Evolutionary conservation across 306 rosid species (phyloP), one percentile per base, ranked within the genome.

Genomic region (Prunus mume): DNA sequence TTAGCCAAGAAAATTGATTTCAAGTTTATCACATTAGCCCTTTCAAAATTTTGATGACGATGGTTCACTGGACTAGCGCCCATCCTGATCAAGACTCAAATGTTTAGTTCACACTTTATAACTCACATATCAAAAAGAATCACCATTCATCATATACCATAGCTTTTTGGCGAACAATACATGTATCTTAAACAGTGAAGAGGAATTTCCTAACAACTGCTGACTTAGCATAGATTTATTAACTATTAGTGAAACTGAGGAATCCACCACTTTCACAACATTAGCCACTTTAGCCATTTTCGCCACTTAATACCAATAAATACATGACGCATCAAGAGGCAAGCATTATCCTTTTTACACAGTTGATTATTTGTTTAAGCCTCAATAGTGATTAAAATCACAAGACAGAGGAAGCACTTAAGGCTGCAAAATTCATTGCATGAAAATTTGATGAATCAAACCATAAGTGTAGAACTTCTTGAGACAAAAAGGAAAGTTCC

Each of bases 401-500:
- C 32, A 30, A 13, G 65, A 47, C 51, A 24, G 10, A 55, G 10
- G 50, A 45, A 15, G 38, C 34, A 43, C 32, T 43, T 22, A 10
- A 25, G 45, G 66, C 45, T 19, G 79, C 30, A 47, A 6, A 52
- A 56, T 41, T 19, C 67, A 60, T 32, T 64, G 38, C 18, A 24
- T 51, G 74, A 45, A 58, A 41, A 68, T 51, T 22, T 11, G 56
- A 58, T 32, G 38, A 28, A 73, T 64, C 15, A 65, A 78, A 54
- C 30, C 47, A 51, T 0, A 18, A 57, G 51, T n/a, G 19, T 5
- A 71, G 12, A 45, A 47, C 9, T 46, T 14, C 3, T 11, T 79
- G 64, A 46, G 78, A 74, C 50, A 73, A 69, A 61, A 38, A 60
- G 60, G 75, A 34, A 81, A 30, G 54, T 72, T 77, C 51, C 62